These are phyloP conservation scores for maize (Zea mays) DNA, from an alignment of 176 grass and related monocot species.

Conservation along the genomic window DNA sequence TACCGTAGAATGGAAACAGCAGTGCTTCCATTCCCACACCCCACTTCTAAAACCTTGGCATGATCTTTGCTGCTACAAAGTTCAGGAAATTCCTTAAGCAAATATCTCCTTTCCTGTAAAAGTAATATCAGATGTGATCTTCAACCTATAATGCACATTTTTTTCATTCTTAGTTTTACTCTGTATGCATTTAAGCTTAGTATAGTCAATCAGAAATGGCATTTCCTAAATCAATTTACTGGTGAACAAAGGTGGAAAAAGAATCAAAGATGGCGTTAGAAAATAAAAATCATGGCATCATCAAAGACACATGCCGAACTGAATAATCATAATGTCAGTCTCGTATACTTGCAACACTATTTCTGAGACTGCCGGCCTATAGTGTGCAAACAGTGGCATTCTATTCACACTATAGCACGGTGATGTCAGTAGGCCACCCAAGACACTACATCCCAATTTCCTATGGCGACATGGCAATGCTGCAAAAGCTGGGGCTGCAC, in stretches of 20 bases:
- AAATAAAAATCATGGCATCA: neutral
- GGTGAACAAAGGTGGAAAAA: neutral
- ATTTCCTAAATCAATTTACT: slow-evolving; percentile 8
- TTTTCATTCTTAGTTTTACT: neutral
- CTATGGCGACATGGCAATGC: neutral
- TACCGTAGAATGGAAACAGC: slow-evolving; percentile 59
- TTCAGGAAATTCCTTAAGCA: slow-evolving; percentile 89
- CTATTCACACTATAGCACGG: neutral
- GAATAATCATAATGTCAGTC: slow-evolving; percentile 2
- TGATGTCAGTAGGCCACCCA: neutral
- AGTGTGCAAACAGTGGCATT: neutral
- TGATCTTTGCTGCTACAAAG: slow-evolving; percentile 44
- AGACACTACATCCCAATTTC: neutral
- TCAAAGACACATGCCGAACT: neutral
- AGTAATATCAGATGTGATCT: slow-evolving; percentile 22
- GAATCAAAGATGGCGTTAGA: neutral
- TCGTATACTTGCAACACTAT: neutral
- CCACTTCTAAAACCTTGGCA: slow-evolving; percentile 74
- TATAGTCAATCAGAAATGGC: neutral
- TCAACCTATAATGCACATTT: neutral
- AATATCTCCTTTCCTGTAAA: slow-evolving; percentile 89
- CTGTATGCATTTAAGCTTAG: neutral
- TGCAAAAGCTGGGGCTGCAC: neutral
- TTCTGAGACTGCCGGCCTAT: neutral
- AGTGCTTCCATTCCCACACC: slow-evolving; percentile 88